Evolutionary conservation across 179 eudicot genomes (phyloP).

Genomic region (Patellifolia procumbens): DNA sequence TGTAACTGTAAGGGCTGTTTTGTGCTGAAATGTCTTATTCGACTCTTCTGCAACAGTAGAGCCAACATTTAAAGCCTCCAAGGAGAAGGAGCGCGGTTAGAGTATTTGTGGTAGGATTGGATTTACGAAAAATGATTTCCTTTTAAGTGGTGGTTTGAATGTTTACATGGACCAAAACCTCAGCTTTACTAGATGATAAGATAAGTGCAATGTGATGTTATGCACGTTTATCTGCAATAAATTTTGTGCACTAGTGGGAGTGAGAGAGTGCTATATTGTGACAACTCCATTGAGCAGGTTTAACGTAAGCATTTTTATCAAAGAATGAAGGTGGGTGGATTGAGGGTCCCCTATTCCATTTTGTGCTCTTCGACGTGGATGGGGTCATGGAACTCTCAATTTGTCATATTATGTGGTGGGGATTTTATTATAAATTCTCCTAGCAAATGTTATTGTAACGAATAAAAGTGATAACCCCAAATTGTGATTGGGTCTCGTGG

Average conservation of each 20-base stretch:
- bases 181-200: conserved; percentile 22
- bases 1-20: background rate
- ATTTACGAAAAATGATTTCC: conserved; percentile 12
- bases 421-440: background rate
- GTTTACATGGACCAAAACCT: conserved; percentile 11
- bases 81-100: background rate
- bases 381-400: conserved; percentile 9
- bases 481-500: conserved; percentile 19
- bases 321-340: conserved; percentile 22
- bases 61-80: conserved; percentile 9
- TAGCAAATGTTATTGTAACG: background rate
- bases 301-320: conserved; percentile 29
- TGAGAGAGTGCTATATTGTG: conserved; percentile 31
- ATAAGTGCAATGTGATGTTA: conserved; percentile 32
- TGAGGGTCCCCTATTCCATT: conserved; percentile 17
- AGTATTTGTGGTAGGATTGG: background rate
- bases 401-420: conserved; percentile 23
- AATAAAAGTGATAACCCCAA: conserved; percentile 9
- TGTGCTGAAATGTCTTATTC: background rate
- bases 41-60: conserved; percentile 30
- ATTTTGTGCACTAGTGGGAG: conserved; percentile 23
- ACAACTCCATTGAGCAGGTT: conserved; percentile 25
- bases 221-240: conserved; percentile 30
- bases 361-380: conserved; percentile 33
- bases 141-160: conserved; percentile 17